These are phyloP conservation scores for Cicer chorassanicum DNA, from an alignment of 306 rosid genomes.

Conservation along the genomic window DNA sequence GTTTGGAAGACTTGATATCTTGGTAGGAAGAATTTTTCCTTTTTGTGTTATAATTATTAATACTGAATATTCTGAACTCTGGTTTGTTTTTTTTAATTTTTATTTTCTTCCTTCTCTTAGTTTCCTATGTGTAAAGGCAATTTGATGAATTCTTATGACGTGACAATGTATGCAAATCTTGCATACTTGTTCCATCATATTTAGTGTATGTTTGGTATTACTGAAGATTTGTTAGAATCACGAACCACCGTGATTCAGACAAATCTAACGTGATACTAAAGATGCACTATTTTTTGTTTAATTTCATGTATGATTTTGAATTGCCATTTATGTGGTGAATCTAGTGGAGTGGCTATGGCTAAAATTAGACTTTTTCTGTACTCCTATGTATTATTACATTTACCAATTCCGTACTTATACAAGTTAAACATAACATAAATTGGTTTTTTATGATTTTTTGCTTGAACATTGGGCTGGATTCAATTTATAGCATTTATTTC, in stretches of 20 bases:
- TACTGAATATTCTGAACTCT: no score
- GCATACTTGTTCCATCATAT: not conserved
- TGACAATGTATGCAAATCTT: conserved; percentile 24
- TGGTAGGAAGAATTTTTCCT: conserved; percentile 42
- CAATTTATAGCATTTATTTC: not conserved
- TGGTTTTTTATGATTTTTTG: not conserved
- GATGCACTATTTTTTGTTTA: not conserved
- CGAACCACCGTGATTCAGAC: no score
- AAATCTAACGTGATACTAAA: no score
- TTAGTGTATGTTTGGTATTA: no score
- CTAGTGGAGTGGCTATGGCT: conserved; percentile 1
- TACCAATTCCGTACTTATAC: no score
- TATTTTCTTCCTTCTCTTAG: not conserved
- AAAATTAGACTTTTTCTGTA: no score
- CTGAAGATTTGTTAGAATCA: no score
- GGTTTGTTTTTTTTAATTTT: not conserved
- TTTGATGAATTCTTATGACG: conserved; percentile 11
- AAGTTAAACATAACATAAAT: no score
- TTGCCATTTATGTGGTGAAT: conserved; percentile 23
- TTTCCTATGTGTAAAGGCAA: conserved; percentile 5
- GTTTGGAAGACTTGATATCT: conserved; percentile 57
- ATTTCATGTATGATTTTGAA: conserved; percentile 32
- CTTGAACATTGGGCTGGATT: not conserved
- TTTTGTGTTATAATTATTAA: not conserved
- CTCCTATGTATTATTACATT: no score